A percentile compares a stretch with the other conserved stretches of the same genome.
These are phyloP conservation scores for Dactylorhiza incarnata DNA, from an alignment of 106 monocot species.

Conservation along the genomic window DNA sequence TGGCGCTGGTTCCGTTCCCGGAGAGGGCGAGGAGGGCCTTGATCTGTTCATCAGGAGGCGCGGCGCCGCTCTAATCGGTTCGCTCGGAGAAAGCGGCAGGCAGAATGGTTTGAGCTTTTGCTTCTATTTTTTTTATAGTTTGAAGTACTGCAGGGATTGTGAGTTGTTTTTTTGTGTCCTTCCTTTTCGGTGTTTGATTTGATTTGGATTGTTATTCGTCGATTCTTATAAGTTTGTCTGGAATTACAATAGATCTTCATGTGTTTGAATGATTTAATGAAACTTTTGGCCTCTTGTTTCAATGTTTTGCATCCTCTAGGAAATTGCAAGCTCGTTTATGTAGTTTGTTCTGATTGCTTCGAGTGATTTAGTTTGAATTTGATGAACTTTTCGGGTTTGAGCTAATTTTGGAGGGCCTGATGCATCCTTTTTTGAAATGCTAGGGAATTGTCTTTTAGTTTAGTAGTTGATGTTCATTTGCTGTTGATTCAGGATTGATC, in stretches of 20 bases:
- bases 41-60: constrained; percentile 19
- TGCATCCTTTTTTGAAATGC: neutral
- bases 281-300: neutral
- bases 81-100: neutral
- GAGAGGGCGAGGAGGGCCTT: constrained; percentile 10
- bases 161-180: neutral
- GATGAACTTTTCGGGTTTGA: too few species aligned
- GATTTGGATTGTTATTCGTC: neutral
- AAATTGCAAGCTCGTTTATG: neutral
- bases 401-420: neutral
- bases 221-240: neutral
- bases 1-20: neutral
- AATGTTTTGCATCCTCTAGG: neutral
- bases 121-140: neutral
- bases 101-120: neutral
- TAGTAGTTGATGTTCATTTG: neutral
- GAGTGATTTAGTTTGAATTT: neutral
- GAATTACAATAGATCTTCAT: neutral
- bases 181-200: neutral
- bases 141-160: neutral
- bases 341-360: neutral
- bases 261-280: neutral
- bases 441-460: neutral
- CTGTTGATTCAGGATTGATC: constrained; percentile 4
- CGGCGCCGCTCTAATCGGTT: neutral